These are phyloP conservation scores for Hypocreales sp. DNA, from an alignment of 2,329 filamentous ascomycete species.

Conservation along the genomic window DNA sequence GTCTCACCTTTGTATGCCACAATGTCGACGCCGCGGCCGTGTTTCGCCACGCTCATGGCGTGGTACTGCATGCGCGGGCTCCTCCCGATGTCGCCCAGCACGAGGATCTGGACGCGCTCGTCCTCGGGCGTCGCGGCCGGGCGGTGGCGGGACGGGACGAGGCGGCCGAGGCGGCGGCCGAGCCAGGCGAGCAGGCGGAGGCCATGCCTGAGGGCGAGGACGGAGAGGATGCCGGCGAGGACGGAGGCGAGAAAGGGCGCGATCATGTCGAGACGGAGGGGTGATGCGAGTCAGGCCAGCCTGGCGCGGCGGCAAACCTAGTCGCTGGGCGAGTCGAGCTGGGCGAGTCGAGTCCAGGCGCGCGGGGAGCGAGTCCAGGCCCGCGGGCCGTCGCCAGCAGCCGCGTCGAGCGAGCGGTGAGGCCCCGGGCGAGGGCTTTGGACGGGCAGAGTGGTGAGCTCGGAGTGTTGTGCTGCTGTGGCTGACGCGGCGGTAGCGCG, in stretches of 20 bases:
- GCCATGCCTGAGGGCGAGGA: slow-evolving; percentile 14
- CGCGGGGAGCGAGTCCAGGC: too few species aligned
- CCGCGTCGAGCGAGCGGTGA: too few species aligned
- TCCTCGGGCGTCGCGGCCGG: slow-evolving; percentile 18
- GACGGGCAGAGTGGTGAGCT: too few species aligned
- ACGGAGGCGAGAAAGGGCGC: slow-evolving; percentile 17
- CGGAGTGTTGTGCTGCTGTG: too few species aligned
- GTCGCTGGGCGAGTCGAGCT: too few species aligned
- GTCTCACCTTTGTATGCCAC: slow-evolving; percentile 74
- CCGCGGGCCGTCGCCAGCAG: too few species aligned
- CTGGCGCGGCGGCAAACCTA: too few species aligned
- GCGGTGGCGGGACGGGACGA: slow-evolving; percentile 19
- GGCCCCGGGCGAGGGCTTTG: too few species aligned
- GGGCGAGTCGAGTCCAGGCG: too few species aligned
- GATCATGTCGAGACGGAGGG: slow-evolving; percentile 2
- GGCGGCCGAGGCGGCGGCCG: slow-evolving; percentile 7
- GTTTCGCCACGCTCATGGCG: slow-evolving; percentile 76
- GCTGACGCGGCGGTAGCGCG: too few species aligned
- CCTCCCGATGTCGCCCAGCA: slow-evolving; percentile 86
- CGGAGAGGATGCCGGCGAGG: slow-evolving; percentile 17
- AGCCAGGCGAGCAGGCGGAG: slow-evolving; percentile 9
- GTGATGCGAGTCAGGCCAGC: too few species aligned
- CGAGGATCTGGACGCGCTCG: slow-evolving; percentile 59
- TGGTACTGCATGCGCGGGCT: slow-evolving; percentile 99
- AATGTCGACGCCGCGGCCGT: slow-evolving; percentile 66